Percentiles rank a stretch among this genome's conserved stretches.
These are phyloP conservation scores for Paramarasmius palmivorus DNA, from an alignment of 1,284 basidiomycete species.

Conservation along the genomic window DNA sequence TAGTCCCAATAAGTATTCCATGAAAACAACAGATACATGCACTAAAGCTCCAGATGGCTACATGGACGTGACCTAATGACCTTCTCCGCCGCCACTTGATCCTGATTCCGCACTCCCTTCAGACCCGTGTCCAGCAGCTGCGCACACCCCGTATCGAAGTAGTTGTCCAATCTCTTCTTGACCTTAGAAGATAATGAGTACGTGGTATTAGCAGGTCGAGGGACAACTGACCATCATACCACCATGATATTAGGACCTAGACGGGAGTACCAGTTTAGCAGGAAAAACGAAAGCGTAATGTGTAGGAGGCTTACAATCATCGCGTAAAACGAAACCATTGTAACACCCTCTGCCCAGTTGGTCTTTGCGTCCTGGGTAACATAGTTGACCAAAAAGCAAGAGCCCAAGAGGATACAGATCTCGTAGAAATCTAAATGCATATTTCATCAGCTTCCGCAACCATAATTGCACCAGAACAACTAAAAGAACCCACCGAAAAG, in stretches of 20 bases:
- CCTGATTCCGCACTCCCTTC: no score
- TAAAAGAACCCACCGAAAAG: conserved; percentile 37
- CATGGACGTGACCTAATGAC: no score
- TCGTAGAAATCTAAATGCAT: conserved; percentile 40
- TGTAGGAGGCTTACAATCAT: conserved; percentile 40
- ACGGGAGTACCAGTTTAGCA: not conserved
- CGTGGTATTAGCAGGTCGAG: no score
- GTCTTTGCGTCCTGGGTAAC: conserved; percentile 48
- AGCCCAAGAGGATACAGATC: conserved; percentile 39
- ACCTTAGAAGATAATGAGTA: no score
- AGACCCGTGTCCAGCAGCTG: no score
- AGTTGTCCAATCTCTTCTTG: no score
- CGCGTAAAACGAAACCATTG: conserved; percentile 42
- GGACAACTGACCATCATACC: conserved; percentile 2
- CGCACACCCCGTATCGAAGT: no score
- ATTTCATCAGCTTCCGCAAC: not conserved
- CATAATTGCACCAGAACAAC: not conserved
- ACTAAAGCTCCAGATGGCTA: no score
- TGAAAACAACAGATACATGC: no score
- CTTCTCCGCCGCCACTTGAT: no score
- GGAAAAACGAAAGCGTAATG: not conserved
- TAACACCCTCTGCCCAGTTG: conserved; percentile 45
- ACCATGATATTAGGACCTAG: conserved; percentile 10
- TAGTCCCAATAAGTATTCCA: no score
- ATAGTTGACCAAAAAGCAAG: conserved; percentile 50